phyloP scores from a whole-genome alignment of 2,329 filamentous ascomycete species.

The Bipolaris victoriae region DNA sequence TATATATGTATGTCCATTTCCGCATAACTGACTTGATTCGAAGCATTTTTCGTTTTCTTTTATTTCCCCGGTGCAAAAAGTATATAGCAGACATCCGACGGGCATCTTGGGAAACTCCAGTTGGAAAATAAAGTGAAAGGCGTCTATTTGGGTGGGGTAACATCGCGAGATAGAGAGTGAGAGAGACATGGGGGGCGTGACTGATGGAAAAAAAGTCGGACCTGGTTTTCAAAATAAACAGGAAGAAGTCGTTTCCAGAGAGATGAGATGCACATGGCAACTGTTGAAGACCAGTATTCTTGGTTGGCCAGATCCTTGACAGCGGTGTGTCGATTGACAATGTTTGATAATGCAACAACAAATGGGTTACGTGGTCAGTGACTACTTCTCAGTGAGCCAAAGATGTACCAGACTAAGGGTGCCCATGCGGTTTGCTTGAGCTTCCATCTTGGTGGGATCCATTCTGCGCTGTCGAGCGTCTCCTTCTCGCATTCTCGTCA shows the following conservation, averaged over 20 bases:
- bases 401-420: conserved; percentile 28
- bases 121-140: neutral
- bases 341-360: neutral
- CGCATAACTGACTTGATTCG: neutral
- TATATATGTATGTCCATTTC: neutral
- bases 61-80: neutral
- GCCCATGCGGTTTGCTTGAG: conserved; percentile 35
- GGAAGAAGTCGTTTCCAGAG: neutral
- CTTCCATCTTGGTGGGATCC: conserved; percentile 21
- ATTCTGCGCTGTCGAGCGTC: conserved; percentile 15
- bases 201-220: neutral
- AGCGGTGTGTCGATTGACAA: neutral
- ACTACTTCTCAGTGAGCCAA: neutral
- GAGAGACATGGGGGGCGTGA: neutral
- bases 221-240: neutral
- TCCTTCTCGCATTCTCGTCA: conserved; percentile 41
- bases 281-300: neutral
- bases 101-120: neutral
- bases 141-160: neutral
- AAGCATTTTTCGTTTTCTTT: neutral
- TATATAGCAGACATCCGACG: neutral
- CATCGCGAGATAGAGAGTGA: neutral
- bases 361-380: neutral
- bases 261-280: neutral
- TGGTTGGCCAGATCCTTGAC: neutral